Evolutionary conservation across 495 filamentous ascomycete species (phyloP).

Genomic region (Talaromyces nanjingensis): DNA sequence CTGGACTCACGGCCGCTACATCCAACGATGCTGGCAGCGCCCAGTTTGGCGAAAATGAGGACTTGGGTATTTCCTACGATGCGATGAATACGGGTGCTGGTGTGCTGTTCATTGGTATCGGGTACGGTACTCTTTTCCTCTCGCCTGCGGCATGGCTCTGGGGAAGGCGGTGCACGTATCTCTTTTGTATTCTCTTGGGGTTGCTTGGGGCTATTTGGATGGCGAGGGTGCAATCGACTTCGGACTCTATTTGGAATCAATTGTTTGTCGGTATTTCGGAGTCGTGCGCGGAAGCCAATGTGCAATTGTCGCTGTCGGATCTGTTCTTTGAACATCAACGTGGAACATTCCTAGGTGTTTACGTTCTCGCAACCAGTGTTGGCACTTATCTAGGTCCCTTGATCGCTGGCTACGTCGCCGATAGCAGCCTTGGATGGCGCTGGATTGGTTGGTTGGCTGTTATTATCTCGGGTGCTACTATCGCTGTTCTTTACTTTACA

Average conservation of each 20-base stretch:
- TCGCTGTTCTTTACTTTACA: slow-evolving; percentile 19
- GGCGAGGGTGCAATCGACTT: slow-evolving; percentile 11
- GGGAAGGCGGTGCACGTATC: slow-evolving; percentile 18
- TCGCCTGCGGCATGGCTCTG: slow-evolving; percentile 20
- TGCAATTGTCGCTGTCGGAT: slow-evolving; percentile 22
- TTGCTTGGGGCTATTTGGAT: slow-evolving; percentile 21
- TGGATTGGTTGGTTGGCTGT: slow-evolving; percentile 26
- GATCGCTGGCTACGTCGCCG: slow-evolving; percentile 21
- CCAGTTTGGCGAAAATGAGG: slow-evolving; percentile 17
- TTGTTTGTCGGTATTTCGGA: slow-evolving; percentile 23
- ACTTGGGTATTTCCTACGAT: slow-evolving; percentile 18
- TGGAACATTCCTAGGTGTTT: slow-evolving; percentile 19
- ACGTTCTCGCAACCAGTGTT: slow-evolving; percentile 23
- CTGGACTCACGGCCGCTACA: slow-evolving; percentile 21
- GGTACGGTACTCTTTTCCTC: slow-evolving; percentile 17
- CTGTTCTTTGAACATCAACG: slow-evolving; percentile 22
- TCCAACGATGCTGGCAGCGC: slow-evolving; percentile 23
- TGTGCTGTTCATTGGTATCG: slow-evolving; percentile 21
- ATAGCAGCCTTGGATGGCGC: slow-evolving; percentile 19
- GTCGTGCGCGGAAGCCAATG: slow-evolving; percentile 22
- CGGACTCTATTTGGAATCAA: slow-evolving; percentile 22
- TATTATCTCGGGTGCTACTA: slow-evolving; percentile 19
- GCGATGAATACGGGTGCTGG: slow-evolving; percentile 21
- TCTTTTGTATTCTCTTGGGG: slow-evolving; percentile 19
- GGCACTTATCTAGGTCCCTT: slow-evolving; percentile 27